A percentile compares a stretch with the other conserved stretches of the same genome.
Conservation (phyloP, 2,329 filamentous ascomycete species). For the Bipolaris oryzae region DNA sequence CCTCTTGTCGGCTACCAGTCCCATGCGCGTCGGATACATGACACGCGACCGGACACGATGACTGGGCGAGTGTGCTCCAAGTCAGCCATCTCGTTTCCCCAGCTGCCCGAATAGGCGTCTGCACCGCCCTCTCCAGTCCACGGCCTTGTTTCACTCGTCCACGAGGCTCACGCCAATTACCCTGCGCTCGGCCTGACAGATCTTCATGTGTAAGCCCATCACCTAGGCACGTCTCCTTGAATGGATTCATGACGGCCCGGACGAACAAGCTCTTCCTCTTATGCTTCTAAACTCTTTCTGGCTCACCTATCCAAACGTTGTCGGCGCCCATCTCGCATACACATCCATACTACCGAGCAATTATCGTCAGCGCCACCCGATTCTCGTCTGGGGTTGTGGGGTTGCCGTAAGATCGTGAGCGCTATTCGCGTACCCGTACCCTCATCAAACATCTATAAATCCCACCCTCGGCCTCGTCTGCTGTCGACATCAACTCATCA, state of each 20-base stretch:
- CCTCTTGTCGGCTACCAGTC: slow-evolving; percentile 9
- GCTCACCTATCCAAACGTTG: not conserved
- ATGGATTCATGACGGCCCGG: slow-evolving; percentile 16
- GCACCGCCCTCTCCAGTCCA: slow-evolving; percentile 9
- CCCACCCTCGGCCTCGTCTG: slow-evolving; percentile 5
- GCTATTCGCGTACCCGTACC: not conserved
- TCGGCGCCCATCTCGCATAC: slow-evolving; percentile 5
- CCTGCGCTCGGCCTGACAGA: slow-evolving; percentile 16
- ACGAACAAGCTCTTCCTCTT: slow-evolving; percentile 2
- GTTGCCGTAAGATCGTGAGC: not conserved
- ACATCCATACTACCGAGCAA: slow-evolving; percentile 3
- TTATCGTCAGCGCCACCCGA: not conserved
- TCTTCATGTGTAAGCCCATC: slow-evolving; percentile 6
- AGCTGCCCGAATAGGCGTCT: slow-evolving; percentile 16
- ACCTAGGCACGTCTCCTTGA: slow-evolving; percentile 4
- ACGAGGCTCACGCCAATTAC: slow-evolving; percentile 13
- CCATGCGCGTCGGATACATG: slow-evolving; percentile 5
- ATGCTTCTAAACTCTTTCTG: not conserved
- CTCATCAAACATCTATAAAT: slow-evolving; percentile 13
- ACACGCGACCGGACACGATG: not conserved
- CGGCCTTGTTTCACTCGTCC: slow-evolving; percentile 13
- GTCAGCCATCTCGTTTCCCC: not conserved
- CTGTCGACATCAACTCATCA: not conserved
- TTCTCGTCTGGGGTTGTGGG: slow-evolving; percentile 1
- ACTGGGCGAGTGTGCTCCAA: not conserved